A percentile compares a stretch with the other conserved stretches of the same genome.
Evolutionary conservation across 2,329 filamentous ascomycete genomes (phyloP).

Genomic region (Seiridium cupressi): DNA sequence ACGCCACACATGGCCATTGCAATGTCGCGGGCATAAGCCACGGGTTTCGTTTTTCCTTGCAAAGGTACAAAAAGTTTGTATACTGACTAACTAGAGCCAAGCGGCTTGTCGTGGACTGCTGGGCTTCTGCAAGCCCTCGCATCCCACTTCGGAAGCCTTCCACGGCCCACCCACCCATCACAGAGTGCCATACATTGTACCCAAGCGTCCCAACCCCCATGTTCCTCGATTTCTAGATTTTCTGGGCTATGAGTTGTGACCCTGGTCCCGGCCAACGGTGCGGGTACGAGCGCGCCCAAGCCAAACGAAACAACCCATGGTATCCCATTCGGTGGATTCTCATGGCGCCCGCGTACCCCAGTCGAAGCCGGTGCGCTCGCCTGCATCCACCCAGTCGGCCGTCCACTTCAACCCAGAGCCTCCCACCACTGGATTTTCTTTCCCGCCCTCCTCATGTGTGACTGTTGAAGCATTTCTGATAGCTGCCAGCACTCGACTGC

Average conservation of each 20-base stretch:
- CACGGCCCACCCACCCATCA: neutral
- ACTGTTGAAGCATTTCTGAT: neutral
- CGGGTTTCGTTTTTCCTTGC: neutral
- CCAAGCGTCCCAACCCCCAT: neutral
- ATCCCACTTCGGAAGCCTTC: conserved; percentile 1
- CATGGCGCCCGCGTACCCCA: neutral
- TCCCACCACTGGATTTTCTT: conserved; percentile 9
- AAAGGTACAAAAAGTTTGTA: neutral
- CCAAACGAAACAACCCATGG: conserved; percentile 7
- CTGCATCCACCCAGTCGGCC: neutral
- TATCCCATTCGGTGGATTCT: neutral
- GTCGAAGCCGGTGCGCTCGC: neutral
- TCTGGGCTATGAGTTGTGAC: neutral
- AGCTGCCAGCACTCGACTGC: neutral
- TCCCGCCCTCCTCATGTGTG: conserved; percentile 6
- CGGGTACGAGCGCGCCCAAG: neutral
- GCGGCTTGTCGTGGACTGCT: too few species aligned
- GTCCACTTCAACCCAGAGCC: conserved; percentile 5
- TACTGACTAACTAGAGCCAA: neutral
- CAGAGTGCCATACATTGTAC: neutral
- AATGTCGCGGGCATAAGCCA: neutral
- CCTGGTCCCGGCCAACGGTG: conserved; percentile 2
- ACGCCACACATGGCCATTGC: neutral
- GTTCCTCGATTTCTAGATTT: neutral
- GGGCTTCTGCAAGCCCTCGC: neutral